Evolutionary conservation across 176 grass and related monocot species (phyloP).

Genomic region (Eragrostis nindensis): DNA sequence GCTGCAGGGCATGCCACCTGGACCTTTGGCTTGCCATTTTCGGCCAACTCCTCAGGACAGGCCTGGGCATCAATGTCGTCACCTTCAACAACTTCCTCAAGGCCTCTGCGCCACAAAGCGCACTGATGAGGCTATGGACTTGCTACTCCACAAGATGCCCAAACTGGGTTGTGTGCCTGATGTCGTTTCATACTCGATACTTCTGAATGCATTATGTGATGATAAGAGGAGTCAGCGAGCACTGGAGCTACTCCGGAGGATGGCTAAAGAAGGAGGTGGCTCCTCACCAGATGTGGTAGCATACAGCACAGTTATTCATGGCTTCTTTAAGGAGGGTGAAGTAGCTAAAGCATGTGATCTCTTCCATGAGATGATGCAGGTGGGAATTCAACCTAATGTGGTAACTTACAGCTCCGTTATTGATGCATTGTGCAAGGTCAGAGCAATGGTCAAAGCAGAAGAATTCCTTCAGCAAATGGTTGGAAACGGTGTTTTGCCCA

Average conservation of each 20-base stretch:
- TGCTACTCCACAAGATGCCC: slow-evolving; percentile 36
- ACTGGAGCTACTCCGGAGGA: slow-evolving; percentile 12
- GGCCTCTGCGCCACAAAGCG: slow-evolving; percentile 26
- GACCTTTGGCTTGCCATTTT: slow-evolving; percentile 22
- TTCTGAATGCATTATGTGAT: slow-evolving; percentile 33
- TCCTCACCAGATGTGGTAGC: not conserved
- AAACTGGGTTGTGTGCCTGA: slow-evolving; percentile 24
- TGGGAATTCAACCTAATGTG: not conserved
- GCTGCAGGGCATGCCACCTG: not conserved
- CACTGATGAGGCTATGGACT: not conserved
- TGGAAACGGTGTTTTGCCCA: not conserved
- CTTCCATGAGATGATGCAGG: slow-evolving; percentile 24
- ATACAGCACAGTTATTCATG: slow-evolving; percentile 25
- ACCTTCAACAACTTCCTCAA: not conserved
- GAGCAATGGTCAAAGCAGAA: not conserved
- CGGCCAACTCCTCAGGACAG: not conserved
- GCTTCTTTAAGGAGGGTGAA: slow-evolving; percentile 26
- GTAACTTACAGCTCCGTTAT: slow-evolving; percentile 29
- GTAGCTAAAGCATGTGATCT: not conserved
- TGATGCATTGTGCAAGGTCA: slow-evolving; percentile 25
- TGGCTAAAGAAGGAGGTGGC: not conserved
- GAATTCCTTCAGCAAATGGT: slow-evolving; percentile 4
- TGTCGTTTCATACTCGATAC: not conserved
- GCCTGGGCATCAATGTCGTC: accelerated
- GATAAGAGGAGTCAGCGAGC: not conserved